phyloP scores from a whole-genome alignment of 192 early-diverging fungal species.

The Entomortierella beljakovae region DNA sequence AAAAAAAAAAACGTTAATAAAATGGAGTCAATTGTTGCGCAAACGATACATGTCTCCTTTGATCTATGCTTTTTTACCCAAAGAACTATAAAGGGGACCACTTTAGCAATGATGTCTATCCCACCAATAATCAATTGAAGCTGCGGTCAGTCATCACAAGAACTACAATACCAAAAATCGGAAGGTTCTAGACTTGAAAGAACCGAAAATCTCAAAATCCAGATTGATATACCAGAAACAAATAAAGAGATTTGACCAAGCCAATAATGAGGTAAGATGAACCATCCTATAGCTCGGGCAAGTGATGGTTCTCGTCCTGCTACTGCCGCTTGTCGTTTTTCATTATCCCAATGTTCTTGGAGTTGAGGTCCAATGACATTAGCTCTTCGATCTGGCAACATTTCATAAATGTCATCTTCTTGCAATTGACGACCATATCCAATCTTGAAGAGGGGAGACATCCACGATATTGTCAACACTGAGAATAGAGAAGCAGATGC shows the following conservation, averaged over 20 bases:
- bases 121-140: background rate
- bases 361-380: background rate
- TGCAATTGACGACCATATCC: conserved; percentile 41
- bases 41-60: too few species aligned
- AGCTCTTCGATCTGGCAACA: conserved; percentile 31
- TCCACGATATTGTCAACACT: conserved; percentile 30
- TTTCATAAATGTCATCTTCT: conserved; percentile 48
- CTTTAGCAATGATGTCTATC: conserved; percentile 17
- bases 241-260: conserved; percentile 6
- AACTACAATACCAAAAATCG: background rate
- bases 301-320: conserved; percentile 17
- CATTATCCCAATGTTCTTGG: conserved; percentile 13
- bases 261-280: conserved; percentile 26
- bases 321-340: background rate
- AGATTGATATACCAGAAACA: conserved; percentile 4
- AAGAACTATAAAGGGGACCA: conserved; percentile 25
- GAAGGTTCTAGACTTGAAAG: too few species aligned
- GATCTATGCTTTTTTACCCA: too few species aligned
- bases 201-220: too few species aligned
- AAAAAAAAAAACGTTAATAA: background rate
- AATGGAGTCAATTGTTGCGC: background rate
- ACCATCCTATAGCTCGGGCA: conserved; percentile 12
- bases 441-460: conserved; percentile 45
- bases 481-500: conserved; percentile 35
- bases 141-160: background rate